Evolutionary conservation across 2,329 filamentous ascomycete species (phyloP), one percentile per base, ranked within the genome.

Genomic region (Cladosporium sp.): DNA sequence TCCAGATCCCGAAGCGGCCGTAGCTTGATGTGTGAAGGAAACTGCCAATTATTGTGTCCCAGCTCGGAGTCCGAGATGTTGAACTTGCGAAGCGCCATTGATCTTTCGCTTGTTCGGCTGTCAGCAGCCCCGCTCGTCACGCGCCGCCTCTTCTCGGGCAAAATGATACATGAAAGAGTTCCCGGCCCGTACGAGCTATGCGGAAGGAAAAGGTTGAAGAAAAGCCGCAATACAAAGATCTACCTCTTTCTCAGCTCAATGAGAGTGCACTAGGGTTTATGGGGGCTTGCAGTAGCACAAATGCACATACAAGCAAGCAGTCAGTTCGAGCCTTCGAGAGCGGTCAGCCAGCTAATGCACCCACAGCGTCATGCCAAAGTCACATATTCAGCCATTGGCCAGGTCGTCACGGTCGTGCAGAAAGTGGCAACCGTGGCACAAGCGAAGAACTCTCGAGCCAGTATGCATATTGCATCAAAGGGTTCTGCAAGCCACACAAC

Each of bases 21-120:
- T 15, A 58, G 57, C 51, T 62, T 66, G 54, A 67, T 56, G 3
- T 51, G 53, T 2, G 48, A 34, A 9, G 64, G 64, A 34, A 67
- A 67, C 7, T 53, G 54, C 64, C 63, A 65, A 44, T 64, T 57
- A 42, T 61, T 62, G 51, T 65, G 62, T 58, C 64, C 62, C 39
- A 66, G 60, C 43, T 61, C 58, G n/a, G 60, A 62, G 53, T 66
- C 64, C 12, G 54, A 57, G 43, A 64, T 63, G 50, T 62, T 58
- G 54, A 61, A 64, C 52, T 62, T 64, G 36, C 57, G 56, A 36
- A 64, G 56, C 3, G 47, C 38, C 29, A 43, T 50, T 30, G 29
- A 20, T 24, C 15, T 9, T 32, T 15, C 22, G 6, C 34, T n/a
- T n/a, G 19, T 24, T 13, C 42, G 34, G 38, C 17, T 36, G 45